Evolutionary conservation across 345 rosid species (phyloP).

Genomic region (Corymbia maculata): DNA sequence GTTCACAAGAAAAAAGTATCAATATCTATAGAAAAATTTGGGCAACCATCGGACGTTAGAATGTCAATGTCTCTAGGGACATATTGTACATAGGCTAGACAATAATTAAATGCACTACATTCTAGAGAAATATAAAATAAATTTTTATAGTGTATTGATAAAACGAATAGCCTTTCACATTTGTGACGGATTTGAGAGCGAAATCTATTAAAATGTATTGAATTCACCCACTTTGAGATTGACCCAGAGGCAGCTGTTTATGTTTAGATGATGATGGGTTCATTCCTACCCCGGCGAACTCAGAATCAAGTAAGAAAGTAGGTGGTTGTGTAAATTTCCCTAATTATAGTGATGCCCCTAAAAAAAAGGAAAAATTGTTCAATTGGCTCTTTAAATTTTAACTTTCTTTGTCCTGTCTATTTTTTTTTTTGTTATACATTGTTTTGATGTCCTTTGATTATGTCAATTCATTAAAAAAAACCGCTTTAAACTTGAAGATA

Average conservation of each 20-base stretch:
- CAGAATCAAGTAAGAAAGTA: too few relatives aligned
- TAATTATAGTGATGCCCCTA: background rate
- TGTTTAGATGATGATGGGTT: too few relatives aligned
- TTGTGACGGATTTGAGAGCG: background rate
- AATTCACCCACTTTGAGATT: background rate
- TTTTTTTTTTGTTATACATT: background rate
- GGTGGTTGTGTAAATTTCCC: background rate
- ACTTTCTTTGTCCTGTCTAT: background rate
- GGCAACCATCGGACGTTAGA: too few relatives aligned
- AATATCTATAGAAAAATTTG: background rate
- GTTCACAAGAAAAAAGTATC: background rate
- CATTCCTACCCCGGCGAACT: too few relatives aligned
- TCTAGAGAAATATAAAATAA: background rate
- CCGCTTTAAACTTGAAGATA: background rate
- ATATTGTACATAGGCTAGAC: background rate
- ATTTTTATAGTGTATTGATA: too few relatives aligned
- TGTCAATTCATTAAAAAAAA: background rate
- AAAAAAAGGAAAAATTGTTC: background rate
- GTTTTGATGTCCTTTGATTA: background rate
- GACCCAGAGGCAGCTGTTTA: too few relatives aligned
- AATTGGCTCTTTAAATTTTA: background rate
- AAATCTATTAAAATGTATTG: too few relatives aligned
- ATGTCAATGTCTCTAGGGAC: background rate
- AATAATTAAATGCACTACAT: background rate
- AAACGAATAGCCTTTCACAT: background rate